phyloP scores from a whole-genome alignment of 2,329 filamentous ascomycete species.

The Ophiosphaerella korrae region DNA sequence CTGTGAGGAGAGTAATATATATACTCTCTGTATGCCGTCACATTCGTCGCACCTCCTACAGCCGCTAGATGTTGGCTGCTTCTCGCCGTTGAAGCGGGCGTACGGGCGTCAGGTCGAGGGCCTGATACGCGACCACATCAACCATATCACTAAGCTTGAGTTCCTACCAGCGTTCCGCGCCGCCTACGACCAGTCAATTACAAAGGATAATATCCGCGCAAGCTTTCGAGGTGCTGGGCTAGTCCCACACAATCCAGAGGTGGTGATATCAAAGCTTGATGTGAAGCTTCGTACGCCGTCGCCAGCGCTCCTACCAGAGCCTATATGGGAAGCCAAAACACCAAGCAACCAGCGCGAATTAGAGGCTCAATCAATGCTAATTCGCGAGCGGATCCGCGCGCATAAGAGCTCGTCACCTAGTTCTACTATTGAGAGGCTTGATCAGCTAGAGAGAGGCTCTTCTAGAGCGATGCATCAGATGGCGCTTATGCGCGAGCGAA shows the following conservation, averaged over 20 bases:
- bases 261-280: slow-evolving; percentile 41
- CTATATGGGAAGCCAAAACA: slow-evolving; percentile 11
- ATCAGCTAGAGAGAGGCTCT: slow-evolving; percentile 3
- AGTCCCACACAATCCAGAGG: slow-evolving; percentile 38
- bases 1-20: slow-evolving; percentile 22
- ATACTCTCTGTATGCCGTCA: slow-evolving; percentile 39
- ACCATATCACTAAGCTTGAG: slow-evolving; percentile 28
- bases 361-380: slow-evolving; percentile 8
- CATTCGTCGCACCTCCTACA: slow-evolving; percentile 19
- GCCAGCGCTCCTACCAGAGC: slow-evolving; percentile 1
- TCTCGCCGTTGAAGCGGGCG: no score
- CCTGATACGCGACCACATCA: slow-evolving; percentile 35
- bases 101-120: slow-evolving; percentile 23
- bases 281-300: slow-evolving; percentile 20
- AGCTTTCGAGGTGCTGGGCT: slow-evolving; percentile 41
- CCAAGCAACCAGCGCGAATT: slow-evolving; percentile 13
- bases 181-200: slow-evolving; percentile 32
- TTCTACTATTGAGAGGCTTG: neutral
- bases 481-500: neutral
- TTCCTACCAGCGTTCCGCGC: slow-evolving; percentile 28
- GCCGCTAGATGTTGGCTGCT: slow-evolving; percentile 20
- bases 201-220: slow-evolving; percentile 32
- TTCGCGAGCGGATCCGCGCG: slow-evolving; percentile 3
- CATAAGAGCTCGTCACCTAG: slow-evolving; percentile 3
- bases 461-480: neutral